These are phyloP conservation scores for Solanum sparsipilum DNA, from an alignment of 257 asterid species.

Conservation along the genomic window DNA sequence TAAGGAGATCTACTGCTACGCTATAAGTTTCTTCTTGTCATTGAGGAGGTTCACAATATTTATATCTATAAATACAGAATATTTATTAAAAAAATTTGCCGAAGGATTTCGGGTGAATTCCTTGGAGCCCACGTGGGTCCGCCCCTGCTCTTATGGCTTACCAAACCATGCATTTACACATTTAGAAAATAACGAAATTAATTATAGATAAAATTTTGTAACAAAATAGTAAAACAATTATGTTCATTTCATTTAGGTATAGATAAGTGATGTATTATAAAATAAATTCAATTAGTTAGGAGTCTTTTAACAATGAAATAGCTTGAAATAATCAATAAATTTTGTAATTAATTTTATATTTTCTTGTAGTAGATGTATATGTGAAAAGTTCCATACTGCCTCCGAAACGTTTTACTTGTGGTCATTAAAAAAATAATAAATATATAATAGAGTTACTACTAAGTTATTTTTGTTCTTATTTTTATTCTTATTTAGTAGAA, in stretches of 20 bases:
- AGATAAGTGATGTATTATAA: not conserved
- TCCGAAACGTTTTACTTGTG: too few relatives aligned
- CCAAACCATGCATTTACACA: not conserved
- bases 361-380: not conserved
- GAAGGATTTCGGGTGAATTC: too few relatives aligned
- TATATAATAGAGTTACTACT: too few relatives aligned
- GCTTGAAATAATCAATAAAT: too few relatives aligned
- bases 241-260: not conserved
- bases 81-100: too few relatives aligned
- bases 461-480: not conserved
- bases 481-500: too few relatives aligned
- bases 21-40: too few relatives aligned
- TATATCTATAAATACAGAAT: too few relatives aligned
- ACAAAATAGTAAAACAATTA: not conserved
- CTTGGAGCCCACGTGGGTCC: too few relatives aligned
- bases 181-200: not conserved
- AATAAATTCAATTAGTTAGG: not conserved
- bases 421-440: not conserved
- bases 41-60: too few relatives aligned
- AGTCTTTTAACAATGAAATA: not conserved
- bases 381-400: not conserved
- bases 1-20: too few relatives aligned
- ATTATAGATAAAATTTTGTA: not conserved
- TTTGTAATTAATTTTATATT: too few relatives aligned
- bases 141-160: not conserved